Conservation (phyloP, 768 basidiomycete species). For the Russula brevipes region DNA sequence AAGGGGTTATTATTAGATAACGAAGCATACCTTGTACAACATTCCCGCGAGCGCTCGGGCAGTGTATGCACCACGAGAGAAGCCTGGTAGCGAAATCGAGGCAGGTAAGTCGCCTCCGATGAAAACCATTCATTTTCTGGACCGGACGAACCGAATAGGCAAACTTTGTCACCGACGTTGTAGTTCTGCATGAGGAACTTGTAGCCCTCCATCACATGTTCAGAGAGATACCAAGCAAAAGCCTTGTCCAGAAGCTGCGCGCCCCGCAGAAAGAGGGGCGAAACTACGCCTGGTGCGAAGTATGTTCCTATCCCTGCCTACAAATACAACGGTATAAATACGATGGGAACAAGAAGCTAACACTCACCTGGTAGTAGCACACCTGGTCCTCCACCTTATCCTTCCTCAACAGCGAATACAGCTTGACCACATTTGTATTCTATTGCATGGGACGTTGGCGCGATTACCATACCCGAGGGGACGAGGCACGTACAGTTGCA, state of each 20-base stretch:
- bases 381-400: conserved; percentile 35
- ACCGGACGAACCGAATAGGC: conserved; percentile 52
- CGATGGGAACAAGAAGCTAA: background rate
- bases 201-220: conserved; percentile 72
- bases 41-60: conserved; percentile 69
- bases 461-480: background rate
- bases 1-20: too few relatives aligned
- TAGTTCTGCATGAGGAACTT: conserved; percentile 76
- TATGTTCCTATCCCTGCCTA: conserved; percentile 48
- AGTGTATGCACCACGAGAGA: conserved; percentile 72
- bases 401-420: conserved; percentile 38
- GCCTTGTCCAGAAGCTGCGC: conserved; percentile 64
- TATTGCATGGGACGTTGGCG: conserved; percentile 13
- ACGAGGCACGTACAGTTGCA: background rate
- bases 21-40: conserved; percentile 53
- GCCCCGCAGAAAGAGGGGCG: conserved; percentile 51
- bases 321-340: background rate
- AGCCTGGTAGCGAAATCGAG: conserved; percentile 43
- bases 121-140: background rate
- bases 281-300: conserved; percentile 59
- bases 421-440: conserved; percentile 41
- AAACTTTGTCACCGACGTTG: conserved; percentile 62
- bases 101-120: conserved; percentile 2
- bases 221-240: conserved; percentile 71
- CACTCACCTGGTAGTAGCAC: conserved; percentile 62